Evolutionary conservation across 306 rosid species (phyloP).

Genomic region (Hippophae rhamnoides): DNA sequence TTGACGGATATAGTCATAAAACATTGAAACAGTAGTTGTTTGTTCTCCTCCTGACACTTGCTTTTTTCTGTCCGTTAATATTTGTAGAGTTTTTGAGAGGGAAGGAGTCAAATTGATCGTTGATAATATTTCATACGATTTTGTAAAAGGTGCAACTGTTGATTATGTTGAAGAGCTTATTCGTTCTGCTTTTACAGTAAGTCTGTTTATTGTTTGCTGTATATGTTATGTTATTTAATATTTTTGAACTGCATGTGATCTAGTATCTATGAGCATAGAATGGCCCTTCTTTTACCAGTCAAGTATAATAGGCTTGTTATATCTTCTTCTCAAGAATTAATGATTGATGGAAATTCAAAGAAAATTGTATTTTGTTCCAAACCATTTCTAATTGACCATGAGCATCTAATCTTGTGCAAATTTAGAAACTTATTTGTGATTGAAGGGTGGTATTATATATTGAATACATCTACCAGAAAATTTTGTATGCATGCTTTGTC

Average conservation of each 20-base stretch:
- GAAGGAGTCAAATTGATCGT: conserved; percentile 71
- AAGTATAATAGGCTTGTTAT: no score
- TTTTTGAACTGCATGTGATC: neutral
- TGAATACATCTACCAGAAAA: no score
- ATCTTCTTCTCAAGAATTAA: no score
- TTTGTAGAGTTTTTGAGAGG: conserved; percentile 64
- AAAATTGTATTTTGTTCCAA: no score
- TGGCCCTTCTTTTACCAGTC: no score
- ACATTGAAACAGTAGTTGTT: neutral
- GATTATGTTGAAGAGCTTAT: conserved; percentile 96
- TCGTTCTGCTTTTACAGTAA: conserved; percentile 80
- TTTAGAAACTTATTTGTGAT: no score
- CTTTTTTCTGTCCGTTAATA: neutral
- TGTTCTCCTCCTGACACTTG: neutral
- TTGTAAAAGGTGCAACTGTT: conserved; percentile 90
- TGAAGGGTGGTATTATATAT: no score
- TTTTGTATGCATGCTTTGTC: no score
- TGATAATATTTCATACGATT: conserved; percentile 74
- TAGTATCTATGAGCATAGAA: no score
- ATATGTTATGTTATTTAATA: neutral
- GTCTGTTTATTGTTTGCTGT: conserved; percentile 17
- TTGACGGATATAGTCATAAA: neutral
- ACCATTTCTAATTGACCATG: no score
- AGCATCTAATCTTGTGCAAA: no score
- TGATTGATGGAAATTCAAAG: no score